These are phyloP conservation scores for Toxicodendron radicans DNA, from an alignment of 345 rosid species.

Conservation along the genomic window DNA sequence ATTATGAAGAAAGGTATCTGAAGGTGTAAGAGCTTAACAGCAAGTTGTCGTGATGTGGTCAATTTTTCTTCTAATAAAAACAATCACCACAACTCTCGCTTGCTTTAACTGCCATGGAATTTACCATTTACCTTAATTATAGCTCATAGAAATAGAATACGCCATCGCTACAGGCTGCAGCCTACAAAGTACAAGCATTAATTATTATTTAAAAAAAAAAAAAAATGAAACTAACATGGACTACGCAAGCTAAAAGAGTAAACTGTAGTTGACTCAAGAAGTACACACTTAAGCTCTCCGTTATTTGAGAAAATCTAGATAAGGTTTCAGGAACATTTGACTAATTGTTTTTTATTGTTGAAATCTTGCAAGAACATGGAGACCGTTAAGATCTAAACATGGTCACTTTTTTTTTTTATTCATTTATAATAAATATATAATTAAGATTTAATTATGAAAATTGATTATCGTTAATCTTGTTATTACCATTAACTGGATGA, in stretches of 20 bases:
- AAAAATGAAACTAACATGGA: neutral
- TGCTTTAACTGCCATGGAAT: constrained; percentile 19
- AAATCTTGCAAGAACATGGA: neutral
- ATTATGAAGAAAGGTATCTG: constrained; percentile 49
- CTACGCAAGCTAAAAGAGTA: neutral
- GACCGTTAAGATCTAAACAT: neutral
- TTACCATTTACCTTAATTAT: constrained; percentile 17
- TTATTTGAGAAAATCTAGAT: neutral
- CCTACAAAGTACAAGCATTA: neutral
- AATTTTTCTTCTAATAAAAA: constrained; percentile 32
- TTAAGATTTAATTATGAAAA: neutral
- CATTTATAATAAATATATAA: neutral
- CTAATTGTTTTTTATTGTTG: neutral
- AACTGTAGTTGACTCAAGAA: constrained; percentile 3
- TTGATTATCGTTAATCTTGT: neutral
- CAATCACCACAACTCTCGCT: neutral
- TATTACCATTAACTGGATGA: neutral
- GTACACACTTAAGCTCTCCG: neutral
- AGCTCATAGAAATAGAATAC: neutral
- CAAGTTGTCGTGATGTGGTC: constrained; percentile 16
- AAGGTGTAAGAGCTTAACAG: constrained; percentile 28
- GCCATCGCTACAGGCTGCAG: too few relatives aligned
- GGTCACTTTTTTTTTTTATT: neutral
- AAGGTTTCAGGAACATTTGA: neutral
- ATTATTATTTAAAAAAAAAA: neutral